Conservation (phyloP, 2,329 filamentous ascomycete species). For the Sarocladiaceae sp. region DNA sequence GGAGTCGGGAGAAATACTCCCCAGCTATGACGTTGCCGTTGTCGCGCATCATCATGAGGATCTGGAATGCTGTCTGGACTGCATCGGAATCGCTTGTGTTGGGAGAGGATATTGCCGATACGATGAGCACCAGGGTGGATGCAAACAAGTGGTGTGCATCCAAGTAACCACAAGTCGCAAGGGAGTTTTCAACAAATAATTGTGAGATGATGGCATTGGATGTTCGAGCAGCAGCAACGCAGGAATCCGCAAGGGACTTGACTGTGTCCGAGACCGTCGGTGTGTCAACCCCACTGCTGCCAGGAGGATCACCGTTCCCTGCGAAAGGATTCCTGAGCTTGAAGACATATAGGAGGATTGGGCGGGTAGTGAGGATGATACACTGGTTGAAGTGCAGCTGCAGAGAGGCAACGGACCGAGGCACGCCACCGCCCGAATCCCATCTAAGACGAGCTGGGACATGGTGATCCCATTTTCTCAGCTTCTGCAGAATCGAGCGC, state of each 20-base stretch:
- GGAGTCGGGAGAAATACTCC: no score
- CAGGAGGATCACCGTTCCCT: no score
- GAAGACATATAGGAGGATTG: slow-evolving; percentile 25
- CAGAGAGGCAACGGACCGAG: slow-evolving; percentile 20
- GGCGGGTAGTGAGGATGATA: slow-evolving; percentile 28
- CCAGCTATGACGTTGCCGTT: no score
- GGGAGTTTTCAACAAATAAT: slow-evolving; percentile 17
- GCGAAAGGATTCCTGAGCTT: no score
- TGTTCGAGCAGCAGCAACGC: slow-evolving; percentile 25
- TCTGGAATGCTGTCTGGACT: no score
- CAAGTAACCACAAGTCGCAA: slow-evolving; percentile 28
- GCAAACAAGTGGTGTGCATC: slow-evolving; percentile 29
- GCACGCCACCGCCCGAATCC: slow-evolving; percentile 20
- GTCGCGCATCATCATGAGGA: no score
- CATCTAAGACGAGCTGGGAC: slow-evolving; percentile 19
- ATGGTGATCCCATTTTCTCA: slow-evolving; percentile 23
- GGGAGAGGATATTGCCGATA: slow-evolving; percentile 27
- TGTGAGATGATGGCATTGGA: slow-evolving; percentile 22
- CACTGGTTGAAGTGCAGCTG: slow-evolving; percentile 29
- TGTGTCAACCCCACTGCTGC: no score
- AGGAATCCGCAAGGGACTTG: slow-evolving; percentile 27
- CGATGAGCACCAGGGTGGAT: slow-evolving; percentile 24
- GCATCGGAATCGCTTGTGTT: slow-evolving; percentile 21
- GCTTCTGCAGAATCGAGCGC: slow-evolving; percentile 22
- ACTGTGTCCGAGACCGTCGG: no score